A percentile compares a stretch with the other conserved stretches of the same genome.
Evolutionary conservation across 805 yeast species (phyloP).

Genomic region (Millerozyma miso): DNA sequence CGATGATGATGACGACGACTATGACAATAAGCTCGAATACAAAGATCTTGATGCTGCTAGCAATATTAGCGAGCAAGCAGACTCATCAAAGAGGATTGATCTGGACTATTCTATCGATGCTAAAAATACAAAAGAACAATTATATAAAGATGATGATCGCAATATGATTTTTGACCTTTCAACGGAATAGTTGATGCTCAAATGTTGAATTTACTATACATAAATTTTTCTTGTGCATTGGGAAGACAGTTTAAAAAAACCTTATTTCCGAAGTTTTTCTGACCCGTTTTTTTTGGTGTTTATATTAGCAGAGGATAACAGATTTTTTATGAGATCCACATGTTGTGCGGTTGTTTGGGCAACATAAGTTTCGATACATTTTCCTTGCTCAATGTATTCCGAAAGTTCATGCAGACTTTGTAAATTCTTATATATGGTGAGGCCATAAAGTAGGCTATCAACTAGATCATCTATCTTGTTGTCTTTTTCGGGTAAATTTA

Average conservation of each 20-base stretch:
- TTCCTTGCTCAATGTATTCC: constrained; percentile 11
- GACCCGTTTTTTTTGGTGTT: not conserved
- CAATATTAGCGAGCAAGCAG: too few species aligned
- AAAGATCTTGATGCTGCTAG: constrained; percentile 5
- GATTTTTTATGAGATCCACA: constrained; percentile 11
- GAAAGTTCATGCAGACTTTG: constrained; percentile 16
- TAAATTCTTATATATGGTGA: constrained; percentile 20
- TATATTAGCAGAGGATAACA: constrained; percentile 5
- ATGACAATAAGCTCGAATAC: constrained; percentile 20
- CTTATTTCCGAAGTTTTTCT: constrained; percentile 4
- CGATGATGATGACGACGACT: constrained; percentile 35
- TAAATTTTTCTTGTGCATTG: too few species aligned
- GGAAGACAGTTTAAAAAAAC: not conserved
- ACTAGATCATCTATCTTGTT: constrained; percentile 37
- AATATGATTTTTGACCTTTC: constrained; percentile 22
- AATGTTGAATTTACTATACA: too few species aligned
- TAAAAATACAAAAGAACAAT: not conserved
- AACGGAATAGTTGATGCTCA: too few species aligned
- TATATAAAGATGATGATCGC: too few species aligned
- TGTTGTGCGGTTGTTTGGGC: constrained; percentile 16
- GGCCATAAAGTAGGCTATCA: constrained; percentile 35
- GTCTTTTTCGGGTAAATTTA: constrained; percentile 6
- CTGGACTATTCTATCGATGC: not conserved
- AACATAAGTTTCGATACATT: constrained; percentile 8
- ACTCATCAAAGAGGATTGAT: too few species aligned